Base-by-base conservation (phyloP, 176 grass and related monocot species). In the Stipa capillata region DNA sequence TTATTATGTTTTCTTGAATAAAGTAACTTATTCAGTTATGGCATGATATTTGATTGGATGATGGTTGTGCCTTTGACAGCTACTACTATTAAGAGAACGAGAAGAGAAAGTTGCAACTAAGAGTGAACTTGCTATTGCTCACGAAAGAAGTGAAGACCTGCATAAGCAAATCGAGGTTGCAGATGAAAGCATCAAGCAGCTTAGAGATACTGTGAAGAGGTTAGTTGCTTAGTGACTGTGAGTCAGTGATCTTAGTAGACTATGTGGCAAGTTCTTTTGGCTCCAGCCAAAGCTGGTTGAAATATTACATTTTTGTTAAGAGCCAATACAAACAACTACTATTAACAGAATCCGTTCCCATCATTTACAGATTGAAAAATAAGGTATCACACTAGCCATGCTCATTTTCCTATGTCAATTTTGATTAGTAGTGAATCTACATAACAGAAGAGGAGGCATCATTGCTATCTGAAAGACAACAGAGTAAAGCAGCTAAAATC, bases 71-170 rank as follows among this genome's bases (percentile, higher is more conserved):
- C 55, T 75, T 59, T 69, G 64, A 65, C 72, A 94, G 94, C 71
- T 59, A 55, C 61, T 82, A 31, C 55, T 94, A 55, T 55, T 66
- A 59, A 65, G 71, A 86, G 77, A 82, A 74, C 82, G 4, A 88
- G 80, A 93, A 93, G 88, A 87, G 79, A 80, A 84, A 23, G 83
- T 40, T 80, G 72, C 80, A 79, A 41, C 87, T 31, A 93, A 93
- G 43, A 82, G 71, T 33, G 77, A 73, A 56, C 78, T 90, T 65
- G 27, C 34, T 61, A 40, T 72, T 75, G 72, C 73, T 53, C 88
- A 56, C 51, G 87, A 85, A 80, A 85, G 25, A 74, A 88, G 65
- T 60, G 76, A 88, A 65, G 82, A 59, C 40, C 65, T 90, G 31
- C 54, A 68, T 65, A 81, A 74, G 53, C 90, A 85, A 88, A 63